These are phyloP conservation scores for Ceratocystis variospora DNA, from an alignment of 2,329 filamentous ascomycete genomes.

Conservation along the genomic window DNA sequence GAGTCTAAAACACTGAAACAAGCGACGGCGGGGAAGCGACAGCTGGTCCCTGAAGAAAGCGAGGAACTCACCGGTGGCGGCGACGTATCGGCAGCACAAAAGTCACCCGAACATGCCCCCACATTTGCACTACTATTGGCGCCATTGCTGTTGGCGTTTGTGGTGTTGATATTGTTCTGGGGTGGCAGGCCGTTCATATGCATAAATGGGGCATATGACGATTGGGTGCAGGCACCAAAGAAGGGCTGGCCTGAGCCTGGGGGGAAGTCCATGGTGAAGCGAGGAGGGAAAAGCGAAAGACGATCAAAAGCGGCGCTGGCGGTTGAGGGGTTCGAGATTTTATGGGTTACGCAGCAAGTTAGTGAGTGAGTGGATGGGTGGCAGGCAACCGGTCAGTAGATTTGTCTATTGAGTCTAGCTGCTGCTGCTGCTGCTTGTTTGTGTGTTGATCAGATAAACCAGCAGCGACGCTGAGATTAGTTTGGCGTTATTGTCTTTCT, in stretches of 20 bases:
- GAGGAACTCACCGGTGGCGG: slow-evolving; percentile 27
- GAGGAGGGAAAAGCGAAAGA: background rate
- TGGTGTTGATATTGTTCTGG: background rate
- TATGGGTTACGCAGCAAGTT: no score
- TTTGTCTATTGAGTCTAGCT: no score
- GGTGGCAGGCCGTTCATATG: slow-evolving; percentile 41
- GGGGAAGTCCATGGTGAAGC: background rate
- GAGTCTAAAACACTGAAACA: background rate
- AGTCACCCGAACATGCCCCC: slow-evolving; percentile 39
- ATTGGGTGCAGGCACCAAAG: slow-evolving; percentile 30
- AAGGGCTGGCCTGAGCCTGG: slow-evolving; percentile 31
- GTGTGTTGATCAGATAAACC: no score
- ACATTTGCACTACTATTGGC: slow-evolving; percentile 33
- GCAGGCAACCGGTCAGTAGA: background rate
- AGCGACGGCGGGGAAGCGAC: background rate
- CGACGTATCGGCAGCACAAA: slow-evolving; percentile 34
- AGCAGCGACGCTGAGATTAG: no score
- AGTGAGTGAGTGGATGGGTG: background rate
- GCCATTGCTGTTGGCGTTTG: background rate
- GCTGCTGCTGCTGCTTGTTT: no score
- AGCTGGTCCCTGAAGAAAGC: background rate
- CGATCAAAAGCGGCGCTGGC: background rate
- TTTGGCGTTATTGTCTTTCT: no score
- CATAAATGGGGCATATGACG: slow-evolving; percentile 42
- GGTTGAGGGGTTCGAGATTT: no score